A percentile compares a stretch with the other conserved stretches of the same genome.
phyloP scores from a whole-genome alignment of 2,329 filamentous ascomycete genomes.

The Nakataea oryzae region DNA sequence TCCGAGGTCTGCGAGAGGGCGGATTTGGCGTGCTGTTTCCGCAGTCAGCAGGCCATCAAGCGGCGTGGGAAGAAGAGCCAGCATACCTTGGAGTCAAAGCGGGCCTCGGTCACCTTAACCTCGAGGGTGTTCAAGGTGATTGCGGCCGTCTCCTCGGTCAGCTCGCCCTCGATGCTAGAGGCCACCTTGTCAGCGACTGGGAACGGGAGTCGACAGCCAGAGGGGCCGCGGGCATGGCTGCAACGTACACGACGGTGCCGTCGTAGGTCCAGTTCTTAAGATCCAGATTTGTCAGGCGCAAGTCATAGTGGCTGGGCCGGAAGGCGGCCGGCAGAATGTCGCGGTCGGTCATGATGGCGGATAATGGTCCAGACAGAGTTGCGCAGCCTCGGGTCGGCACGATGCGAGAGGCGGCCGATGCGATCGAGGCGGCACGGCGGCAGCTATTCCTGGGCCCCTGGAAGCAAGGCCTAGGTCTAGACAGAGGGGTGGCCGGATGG shows the following conservation, averaged over 20 bases:
- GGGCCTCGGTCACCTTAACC: constrained; percentile 60
- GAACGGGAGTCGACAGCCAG: not conserved
- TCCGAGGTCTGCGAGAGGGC: constrained; percentile 49
- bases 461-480: too few relatives aligned
- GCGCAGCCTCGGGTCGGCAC: not conserved
- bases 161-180: constrained; percentile 59
- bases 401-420: not conserved
- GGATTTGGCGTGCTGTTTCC: constrained; percentile 37
- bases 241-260: constrained; percentile 56
- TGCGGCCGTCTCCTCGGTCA: constrained; percentile 62
- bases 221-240: not conserved
- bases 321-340: constrained; percentile 54
- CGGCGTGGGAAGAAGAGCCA: not conserved
- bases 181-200: not conserved
- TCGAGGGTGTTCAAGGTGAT: constrained; percentile 80
- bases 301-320: constrained; percentile 76
- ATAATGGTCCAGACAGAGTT: not conserved
- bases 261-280: constrained; percentile 68
- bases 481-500: not conserved
- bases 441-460: not conserved
- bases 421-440: not conserved
- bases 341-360: constrained; percentile 41
- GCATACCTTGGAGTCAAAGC: constrained; percentile 40
- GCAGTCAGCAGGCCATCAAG: not conserved
- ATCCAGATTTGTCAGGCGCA: constrained; percentile 74